These are phyloP conservation scores for Suhomyces pyralidae DNA, from an alignment of 805 yeast genomes.

Conservation along the genomic window DNA sequence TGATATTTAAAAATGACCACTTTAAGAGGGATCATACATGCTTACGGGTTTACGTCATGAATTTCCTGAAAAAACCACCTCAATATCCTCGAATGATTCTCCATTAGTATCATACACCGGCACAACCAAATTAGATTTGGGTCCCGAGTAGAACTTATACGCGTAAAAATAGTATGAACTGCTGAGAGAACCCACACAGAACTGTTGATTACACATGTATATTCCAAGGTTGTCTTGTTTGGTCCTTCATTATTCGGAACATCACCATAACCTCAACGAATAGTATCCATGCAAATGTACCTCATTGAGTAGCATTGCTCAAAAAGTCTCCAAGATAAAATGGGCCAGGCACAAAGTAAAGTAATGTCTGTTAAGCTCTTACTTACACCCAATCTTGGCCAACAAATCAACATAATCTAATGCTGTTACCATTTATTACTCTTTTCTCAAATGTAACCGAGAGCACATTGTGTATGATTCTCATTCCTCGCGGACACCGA, in stretches of 20 bases:
- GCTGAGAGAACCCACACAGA: constrained; percentile 57
- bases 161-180: constrained; percentile 53
- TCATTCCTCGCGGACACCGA: constrained; percentile 1
- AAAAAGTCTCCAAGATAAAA: constrained; percentile 55
- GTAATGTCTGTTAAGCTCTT: constrained; percentile 61
- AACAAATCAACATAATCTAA: constrained; percentile 31
- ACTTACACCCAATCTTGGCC: constrained; percentile 65
- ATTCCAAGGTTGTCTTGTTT: constrained; percentile 56
- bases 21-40: not conserved
- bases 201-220: constrained; percentile 61
- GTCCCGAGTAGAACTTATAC: constrained; percentile 56
- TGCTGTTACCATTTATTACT: constrained; percentile 5
- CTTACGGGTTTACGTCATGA: not conserved
- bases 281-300: constrained; percentile 47
- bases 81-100: not conserved
- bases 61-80: not conserved
- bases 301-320: constrained; percentile 44
- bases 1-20: not conserved
- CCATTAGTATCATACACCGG: not conserved
- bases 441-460: constrained; percentile 5
- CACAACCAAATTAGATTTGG: constrained; percentile 23
- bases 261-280: constrained; percentile 56
- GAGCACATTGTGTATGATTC: not conserved
- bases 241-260: constrained; percentile 50
- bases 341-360: constrained; percentile 60